Evolutionary conservation across 257 asterid genomes (phyloP), one percentile per base, ranked within the genome.

Genomic region (Solanum okadae): DNA sequence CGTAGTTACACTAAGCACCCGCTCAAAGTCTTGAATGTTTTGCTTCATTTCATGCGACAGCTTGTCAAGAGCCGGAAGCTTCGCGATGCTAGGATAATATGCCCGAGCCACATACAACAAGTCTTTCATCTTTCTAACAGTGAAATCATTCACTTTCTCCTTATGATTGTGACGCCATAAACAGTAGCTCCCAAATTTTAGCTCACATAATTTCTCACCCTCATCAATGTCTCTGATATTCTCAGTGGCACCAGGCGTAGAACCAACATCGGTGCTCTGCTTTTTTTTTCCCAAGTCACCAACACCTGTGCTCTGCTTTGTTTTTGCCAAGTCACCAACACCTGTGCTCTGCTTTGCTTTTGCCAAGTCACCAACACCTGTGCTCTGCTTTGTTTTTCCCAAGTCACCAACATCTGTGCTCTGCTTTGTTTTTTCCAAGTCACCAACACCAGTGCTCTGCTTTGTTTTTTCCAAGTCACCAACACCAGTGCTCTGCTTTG

Each of bases 51-150:
- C 98, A 88, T 91, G 98, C 23, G 98, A 94, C 89, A 97, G 92
- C 89, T 94, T 94, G 87, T 96, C 98, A 71, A 93, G 93, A 86
- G 91, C 89, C 33, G 99, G 98, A 88, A 97, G 94, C 92, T 97
- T 97, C 78, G 98, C 98, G 91, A 97, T 96, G 88, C 99, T 97
- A 81, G 99, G 99, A 93, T 90, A 95, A 85, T 97, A 97, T 72
- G 99, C 99, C 81, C 99, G 99, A 71, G 99, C 99, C 87, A 97
- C 99, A 92, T 91, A 97, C 83, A 97, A 97, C 81, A 94, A 93
- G 93, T 97, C 99, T 93, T 97, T 97, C 99, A 97, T 96, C 94
- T 88, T 95, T 93, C 93, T 97, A 92, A 97, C 99, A 86, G 91
- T 86, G 78, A 91, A 76, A 92, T 96, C 99, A 34, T 93, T 92